Conservation (phyloP, 31 red algal genomes). For the Bonnemaisonia californica region DNA sequence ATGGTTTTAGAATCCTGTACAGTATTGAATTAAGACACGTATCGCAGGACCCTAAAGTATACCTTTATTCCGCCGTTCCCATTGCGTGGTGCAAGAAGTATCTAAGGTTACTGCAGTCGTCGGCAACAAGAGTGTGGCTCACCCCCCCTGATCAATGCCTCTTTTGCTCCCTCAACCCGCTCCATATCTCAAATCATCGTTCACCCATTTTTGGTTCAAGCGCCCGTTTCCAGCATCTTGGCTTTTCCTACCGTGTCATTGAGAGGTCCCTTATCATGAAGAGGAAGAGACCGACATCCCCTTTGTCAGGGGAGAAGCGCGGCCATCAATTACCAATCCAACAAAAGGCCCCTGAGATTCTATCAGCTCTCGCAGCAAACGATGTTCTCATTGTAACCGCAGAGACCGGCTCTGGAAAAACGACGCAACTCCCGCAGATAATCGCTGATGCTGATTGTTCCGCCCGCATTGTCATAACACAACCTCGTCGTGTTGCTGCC, state of each 20-base stretch:
- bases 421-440: slow-evolving; percentile 92
- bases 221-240: slow-evolving; percentile 52
- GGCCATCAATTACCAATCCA: slow-evolving; percentile 55
- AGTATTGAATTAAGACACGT: no score
- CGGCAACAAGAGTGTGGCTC: no score
- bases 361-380: slow-evolving; percentile 57
- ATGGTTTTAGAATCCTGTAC: no score
- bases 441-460: slow-evolving; percentile 44
- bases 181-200: no score
- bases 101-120: no score
- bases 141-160: no score
- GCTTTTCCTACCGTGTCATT: slow-evolving; percentile 68
- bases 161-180: no score
- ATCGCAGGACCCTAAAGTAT: no score
- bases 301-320: neutral
- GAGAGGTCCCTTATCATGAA: no score
- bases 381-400: slow-evolving; percentile 84
- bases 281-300: neutral
- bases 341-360: slow-evolving; percentile 43
- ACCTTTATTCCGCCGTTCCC: no score
- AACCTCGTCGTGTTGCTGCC: slow-evolving; percentile 95
- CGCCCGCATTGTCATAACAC: slow-evolving; percentile 65
- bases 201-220: no score
- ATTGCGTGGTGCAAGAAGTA: no score
- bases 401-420: slow-evolving; percentile 91